Base-by-base conservation (phyloP, 1,139 yeast genomes). In the Saccharomycopsis phalli region DNA sequence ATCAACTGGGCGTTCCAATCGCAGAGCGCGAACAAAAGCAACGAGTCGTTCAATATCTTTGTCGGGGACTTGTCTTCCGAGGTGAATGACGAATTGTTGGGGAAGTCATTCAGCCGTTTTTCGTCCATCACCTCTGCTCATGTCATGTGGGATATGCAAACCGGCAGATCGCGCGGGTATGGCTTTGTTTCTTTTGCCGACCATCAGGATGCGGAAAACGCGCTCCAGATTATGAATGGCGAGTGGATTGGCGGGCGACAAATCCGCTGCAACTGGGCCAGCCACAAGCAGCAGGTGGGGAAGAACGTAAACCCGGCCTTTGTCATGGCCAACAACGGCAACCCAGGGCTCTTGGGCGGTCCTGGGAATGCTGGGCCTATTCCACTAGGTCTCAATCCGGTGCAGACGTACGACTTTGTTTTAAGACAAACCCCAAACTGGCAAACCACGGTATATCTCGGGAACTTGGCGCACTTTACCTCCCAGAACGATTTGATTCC, bases 131-230 rank as follows among this genome's bases (percentile, higher is more conserved):
- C 76, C 39, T 94, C 84, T 56, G 95, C 95, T 14, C 88, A 86
- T 52, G 95, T 87, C 30, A 87, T 87, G 95, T 86, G 95, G 95
- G 95, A 87, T 59, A 84, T 84, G 94, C 88, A 81, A 56, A 82
- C 94, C 18, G 88, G 94, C 28, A 67, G 94, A 56, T 82, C 94
- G 4, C 69, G 95, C 60, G 94, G 95, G 17, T 87, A 86, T 55
- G 95, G 95, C 1, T 87, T 87, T 61, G 94, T 83, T n/a, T 80
- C 94, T 1, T 87, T 86, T 54, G 59, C 66, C 18, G 70, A 69
- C 25, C 74, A 70, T 44, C 59, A 63, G 10, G 93, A 84, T 49
- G 95, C 95, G 1, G 84, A 80, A 50, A 60, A 60, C 47, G 94
- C 94, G 8, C 65, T 84, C 50, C 71, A 68, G 41, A 62, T 77